Base-by-base conservation (phyloP, 805 yeast genomes). In the Candida ipomoeae region DNA sequence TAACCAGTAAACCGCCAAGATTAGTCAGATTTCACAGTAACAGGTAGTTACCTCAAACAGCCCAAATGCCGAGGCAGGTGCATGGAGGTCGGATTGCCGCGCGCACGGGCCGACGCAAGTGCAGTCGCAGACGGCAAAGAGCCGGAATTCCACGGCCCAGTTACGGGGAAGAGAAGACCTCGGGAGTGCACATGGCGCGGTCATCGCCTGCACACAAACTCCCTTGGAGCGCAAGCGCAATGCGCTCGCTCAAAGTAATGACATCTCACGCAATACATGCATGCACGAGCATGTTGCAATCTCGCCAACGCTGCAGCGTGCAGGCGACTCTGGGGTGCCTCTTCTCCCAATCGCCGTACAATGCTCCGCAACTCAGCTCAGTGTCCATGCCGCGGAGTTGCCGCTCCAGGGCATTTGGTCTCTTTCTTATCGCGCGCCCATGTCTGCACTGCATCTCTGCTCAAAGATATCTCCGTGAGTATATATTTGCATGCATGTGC, bases 371-470 rank as follows among this genome's bases (percentile, higher is more conserved):
- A 11, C 18, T 2, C 11, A 35, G 20, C 3, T 34, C 5, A 34
- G 36, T 6, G 3, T n/a, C 17, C 15, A 14, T 13, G 36, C 36
- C 36, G 44, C 44, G 44, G 18, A 29, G 6, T 7, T 15, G 8
- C 44, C 44, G 44, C 35, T 34, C 21, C 17, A 36, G 34, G 44
- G 44, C 44, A 40, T 40, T 40, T 15, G 44, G 35, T n/a, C 32
- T 15, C 14, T 40, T 40, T 31, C 44, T 41, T 41, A 41, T 31
- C 44, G 44, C 44, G 41, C 17, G 15, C 1, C 14, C 20, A 36
- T 35, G 38, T 17, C 39, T 10, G 21, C 20, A 14, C 39, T 36
- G 39, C 39, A 17, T 10, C 39, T 8, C 39, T 17, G 39, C 21
- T 17, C n/a, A 6, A 13, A 33, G 35, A 13, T 33, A 33, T 14